Evolutionary conservation across 805 yeast genomes (phyloP).

Genomic region (Wickerhamomyces tratensis): DNA sequence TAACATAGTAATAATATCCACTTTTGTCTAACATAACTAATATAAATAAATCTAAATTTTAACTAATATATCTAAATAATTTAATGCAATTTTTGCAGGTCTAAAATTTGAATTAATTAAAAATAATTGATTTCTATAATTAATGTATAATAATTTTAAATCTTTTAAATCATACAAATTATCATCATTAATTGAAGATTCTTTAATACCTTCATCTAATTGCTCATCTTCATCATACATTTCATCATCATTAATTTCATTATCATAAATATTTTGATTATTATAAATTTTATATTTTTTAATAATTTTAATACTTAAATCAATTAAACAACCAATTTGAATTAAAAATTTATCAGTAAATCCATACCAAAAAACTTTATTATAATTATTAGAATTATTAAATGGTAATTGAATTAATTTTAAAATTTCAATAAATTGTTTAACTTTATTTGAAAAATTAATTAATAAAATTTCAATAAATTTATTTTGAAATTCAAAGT

Average conservation of each 20-base stretch:
- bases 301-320: no score
- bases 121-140: not conserved
- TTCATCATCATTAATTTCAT: no score
- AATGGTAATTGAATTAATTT: no score
- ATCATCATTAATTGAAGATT: conserved; percentile 1
- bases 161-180: not conserved
- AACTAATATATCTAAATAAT: not conserved
- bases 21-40: no score
- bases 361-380: not conserved
- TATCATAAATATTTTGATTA: no score
- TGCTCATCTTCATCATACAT: conserved; percentile 10
- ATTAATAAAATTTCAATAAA: not conserved
- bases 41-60: no score
- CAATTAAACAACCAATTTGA: not conserved
- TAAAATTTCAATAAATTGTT: no score
- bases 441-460: no score
- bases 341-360: not conserved
- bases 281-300: no score
- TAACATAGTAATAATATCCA: no score
- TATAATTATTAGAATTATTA: no score
- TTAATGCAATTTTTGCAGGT: not conserved
- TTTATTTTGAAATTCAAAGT: not conserved
- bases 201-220: conserved; percentile 17
- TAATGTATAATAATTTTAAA: no score
- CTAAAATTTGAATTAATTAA: not conserved